Evolutionary conservation across 2,329 filamentous ascomycete species (phyloP).

Genomic region (Phyllosticta capitalensis): DNA sequence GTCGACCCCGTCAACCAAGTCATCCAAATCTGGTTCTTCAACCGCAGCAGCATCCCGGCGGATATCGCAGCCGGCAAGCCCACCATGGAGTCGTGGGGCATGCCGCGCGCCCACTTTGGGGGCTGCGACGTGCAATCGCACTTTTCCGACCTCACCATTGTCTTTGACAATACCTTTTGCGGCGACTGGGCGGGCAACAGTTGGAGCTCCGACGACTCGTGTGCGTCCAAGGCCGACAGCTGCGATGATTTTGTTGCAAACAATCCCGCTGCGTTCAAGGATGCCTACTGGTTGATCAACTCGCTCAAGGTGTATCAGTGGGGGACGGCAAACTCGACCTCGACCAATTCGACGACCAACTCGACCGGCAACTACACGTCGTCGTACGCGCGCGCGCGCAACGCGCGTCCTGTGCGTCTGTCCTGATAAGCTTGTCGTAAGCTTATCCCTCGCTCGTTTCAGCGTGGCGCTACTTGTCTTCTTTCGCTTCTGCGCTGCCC

Average conservation of each 20-base stretch:
- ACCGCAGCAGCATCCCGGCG: constrained; percentile 53
- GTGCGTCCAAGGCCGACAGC: constrained; percentile 49
- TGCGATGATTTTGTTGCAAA: constrained; percentile 64
- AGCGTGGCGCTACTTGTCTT: neutral
- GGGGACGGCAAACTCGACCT: too few species aligned
- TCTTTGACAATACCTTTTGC: constrained; percentile 79
- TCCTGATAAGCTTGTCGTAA: neutral
- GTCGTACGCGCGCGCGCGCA: neutral
- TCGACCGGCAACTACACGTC: neutral
- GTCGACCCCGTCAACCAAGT: constrained; percentile 55
- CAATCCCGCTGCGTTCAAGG: constrained; percentile 59
- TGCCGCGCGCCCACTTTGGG: constrained; percentile 60
- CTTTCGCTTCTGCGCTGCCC: neutral
- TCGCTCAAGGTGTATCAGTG: constrained; percentile 29
- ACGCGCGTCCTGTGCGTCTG: neutral
- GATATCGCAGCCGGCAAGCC: constrained; percentile 54
- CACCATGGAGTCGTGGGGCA: constrained; percentile 58
- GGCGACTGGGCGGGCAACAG: constrained; percentile 74
- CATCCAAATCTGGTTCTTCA: constrained; percentile 79
- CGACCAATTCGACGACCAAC: neutral
- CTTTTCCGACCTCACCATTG: constrained; percentile 65
- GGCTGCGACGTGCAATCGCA: constrained; percentile 61
- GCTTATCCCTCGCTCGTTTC: neutral
- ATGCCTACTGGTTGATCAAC: constrained; percentile 67
- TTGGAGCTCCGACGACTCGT: constrained; percentile 50